Percentiles rank a stretch among this genome's conserved stretches.
Evolutionary conservation across 2,329 filamentous ascomycete genomes (phyloP).

Genomic region (Cladosporium austrohemisphaericum): DNA sequence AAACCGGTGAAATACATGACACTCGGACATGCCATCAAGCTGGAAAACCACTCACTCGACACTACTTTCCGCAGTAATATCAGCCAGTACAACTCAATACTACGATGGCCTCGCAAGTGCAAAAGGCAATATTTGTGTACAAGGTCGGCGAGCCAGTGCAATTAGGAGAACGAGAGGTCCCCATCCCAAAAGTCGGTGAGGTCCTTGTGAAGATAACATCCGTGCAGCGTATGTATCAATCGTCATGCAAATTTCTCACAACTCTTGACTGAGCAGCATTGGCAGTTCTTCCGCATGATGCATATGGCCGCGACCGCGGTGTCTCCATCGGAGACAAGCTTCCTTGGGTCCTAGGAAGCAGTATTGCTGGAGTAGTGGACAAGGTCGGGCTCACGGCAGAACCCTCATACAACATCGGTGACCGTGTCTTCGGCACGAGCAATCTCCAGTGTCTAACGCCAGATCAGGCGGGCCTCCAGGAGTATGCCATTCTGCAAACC

Average conservation of each 20-base stretch:
- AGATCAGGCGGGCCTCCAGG: not conserved
- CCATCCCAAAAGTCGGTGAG: slow-evolving; percentile 12
- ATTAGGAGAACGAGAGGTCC: slow-evolving; percentile 3
- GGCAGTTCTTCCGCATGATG: slow-evolving; percentile 17
- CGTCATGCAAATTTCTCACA: not conserved
- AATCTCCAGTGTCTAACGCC: slow-evolving; percentile 6
- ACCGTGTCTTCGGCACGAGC: slow-evolving; percentile 11
- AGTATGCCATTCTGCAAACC: not conserved
- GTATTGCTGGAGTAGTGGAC: slow-evolving; percentile 12
- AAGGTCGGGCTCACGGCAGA: not conserved
- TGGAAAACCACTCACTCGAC: too few relatives aligned
- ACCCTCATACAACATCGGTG: slow-evolving; percentile 2
- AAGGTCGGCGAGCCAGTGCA: slow-evolving; percentile 14
- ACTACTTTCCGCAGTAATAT: too few relatives aligned
- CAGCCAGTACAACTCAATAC: too few relatives aligned
- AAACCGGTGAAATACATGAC: too few relatives aligned
- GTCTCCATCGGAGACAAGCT: slow-evolving; percentile 14
- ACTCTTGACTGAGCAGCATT: too few relatives aligned
- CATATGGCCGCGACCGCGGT: slow-evolving; percentile 16
- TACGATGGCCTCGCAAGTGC: not conserved
- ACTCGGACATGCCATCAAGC: too few relatives aligned
- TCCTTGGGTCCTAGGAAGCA: slow-evolving; percentile 11
- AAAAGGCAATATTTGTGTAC: slow-evolving; percentile 13
- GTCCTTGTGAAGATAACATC: slow-evolving; percentile 15
- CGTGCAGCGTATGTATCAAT: slow-evolving; percentile 10